Evolutionary conservation across 768 basidiomycete species (phyloP), one percentile per base, ranked within the genome.

Genomic region (Russula lepida): DNA sequence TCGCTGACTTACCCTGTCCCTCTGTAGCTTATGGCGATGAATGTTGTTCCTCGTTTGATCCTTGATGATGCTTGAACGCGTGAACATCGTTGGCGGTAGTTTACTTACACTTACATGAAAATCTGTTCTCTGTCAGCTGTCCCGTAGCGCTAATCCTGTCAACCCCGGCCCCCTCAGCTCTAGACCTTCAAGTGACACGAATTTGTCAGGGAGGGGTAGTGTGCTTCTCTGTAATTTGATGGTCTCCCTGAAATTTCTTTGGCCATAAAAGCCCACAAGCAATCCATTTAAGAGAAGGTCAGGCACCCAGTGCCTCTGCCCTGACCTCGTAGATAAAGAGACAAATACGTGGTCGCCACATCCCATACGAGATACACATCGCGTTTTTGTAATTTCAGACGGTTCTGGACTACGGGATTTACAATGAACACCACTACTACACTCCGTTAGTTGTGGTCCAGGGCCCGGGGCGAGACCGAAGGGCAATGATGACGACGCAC

Each of bases 1-100:
- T 58, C 27, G 21, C 50, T 58, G 57, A 63, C 49, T 28, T 37
- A 53, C 13, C n/a, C 56, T 15, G 39, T 58, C 11, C 43, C 54
- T 25, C 49, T 51, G 23, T 67, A 95, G 91, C 74, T 97, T 68
- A 92, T 95, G 91, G 93, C 92, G 11, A 97, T 97, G 94, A 95
- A 95, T 70, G 86, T 95, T 48, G 88, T 95, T 19, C 94, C 94
- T 53, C 87, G 92, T 35, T 77, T 95, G 51, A 78, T 94, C 56
- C 79, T 97, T 58, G 92, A 90, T 68, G 92, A 93, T 73, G 89
- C 86, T 37, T 78, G 69, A 76, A 23, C 44, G 23, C 37, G 39
- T 44, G 43, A 49, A 23, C 19, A 52, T 44, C 17, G 27, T 13
- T 13, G 30, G 46, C 21, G 33, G 33, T 48, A 43, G 44, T 43